Percentiles rank a stretch among this genome's conserved stretches.
phyloP scores from a whole-genome alignment of 805 yeast genomes.

The Cyberlindnera sargentensis region DNA sequence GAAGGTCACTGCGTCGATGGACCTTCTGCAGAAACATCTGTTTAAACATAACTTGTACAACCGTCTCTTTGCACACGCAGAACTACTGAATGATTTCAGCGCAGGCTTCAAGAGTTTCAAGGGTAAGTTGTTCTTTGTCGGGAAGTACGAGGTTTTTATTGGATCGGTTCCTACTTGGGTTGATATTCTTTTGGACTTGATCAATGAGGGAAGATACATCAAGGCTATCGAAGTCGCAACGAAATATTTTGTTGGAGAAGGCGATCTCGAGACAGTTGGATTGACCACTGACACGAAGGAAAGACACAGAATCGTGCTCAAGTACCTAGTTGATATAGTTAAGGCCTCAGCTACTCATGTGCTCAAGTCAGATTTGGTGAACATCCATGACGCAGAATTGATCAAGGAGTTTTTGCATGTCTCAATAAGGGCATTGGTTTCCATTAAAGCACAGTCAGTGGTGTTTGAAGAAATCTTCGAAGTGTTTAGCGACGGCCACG shows the following conservation, averaged over 20 bases:
- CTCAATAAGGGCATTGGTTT: slow-evolving; percentile 35
- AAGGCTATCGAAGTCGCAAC: slow-evolving; percentile 52
- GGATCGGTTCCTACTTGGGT: slow-evolving; percentile 73
- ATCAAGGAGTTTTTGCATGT: slow-evolving; percentile 28
- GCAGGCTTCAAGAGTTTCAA: slow-evolving; percentile 31
- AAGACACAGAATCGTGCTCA: slow-evolving; percentile 43
- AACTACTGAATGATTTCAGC: slow-evolving; percentile 9
- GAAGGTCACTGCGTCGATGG: slow-evolving; percentile 21
- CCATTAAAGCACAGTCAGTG: slow-evolving; percentile 28
- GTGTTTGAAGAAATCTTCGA: slow-evolving; percentile 42
- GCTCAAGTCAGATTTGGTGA: slow-evolving; percentile 7
- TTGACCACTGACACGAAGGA: slow-evolving; percentile 40
- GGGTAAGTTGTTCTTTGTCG: slow-evolving; percentile 45
- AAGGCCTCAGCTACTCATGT: slow-evolving; percentile 25
- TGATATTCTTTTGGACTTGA: slow-evolving; percentile 43
- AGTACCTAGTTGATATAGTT: slow-evolving; percentile 51
- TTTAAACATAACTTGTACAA: slow-evolving; percentile 27
- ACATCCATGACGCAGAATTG: slow-evolving; percentile 16
- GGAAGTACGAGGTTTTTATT: slow-evolving; percentile 43
- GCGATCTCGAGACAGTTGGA: slow-evolving; percentile 42
- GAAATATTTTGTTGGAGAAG: slow-evolving; percentile 43
- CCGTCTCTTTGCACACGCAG: slow-evolving; percentile 5
- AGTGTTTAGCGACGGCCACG: slow-evolving; percentile 26
- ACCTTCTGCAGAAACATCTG: slow-evolving; percentile 27
- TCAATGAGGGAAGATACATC: slow-evolving; percentile 43